Conservation (phyloP, 352 stramenopile species). For the Phytophthora aleatoria region DNA sequence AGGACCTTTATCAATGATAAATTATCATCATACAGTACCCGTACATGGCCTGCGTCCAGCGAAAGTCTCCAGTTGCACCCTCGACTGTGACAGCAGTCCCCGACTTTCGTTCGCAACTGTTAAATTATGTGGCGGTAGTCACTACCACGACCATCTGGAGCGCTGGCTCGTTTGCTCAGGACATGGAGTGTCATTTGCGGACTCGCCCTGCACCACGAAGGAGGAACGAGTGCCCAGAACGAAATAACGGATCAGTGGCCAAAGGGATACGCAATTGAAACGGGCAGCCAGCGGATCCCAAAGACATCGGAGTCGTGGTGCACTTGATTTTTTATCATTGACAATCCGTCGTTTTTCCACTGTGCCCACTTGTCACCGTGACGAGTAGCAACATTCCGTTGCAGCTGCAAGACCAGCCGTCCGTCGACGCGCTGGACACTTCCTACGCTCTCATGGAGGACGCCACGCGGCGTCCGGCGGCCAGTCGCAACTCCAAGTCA, state of each 20-base stretch:
- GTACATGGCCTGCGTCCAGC: background rate
- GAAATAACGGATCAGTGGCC: background rate
- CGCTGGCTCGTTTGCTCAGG: constrained; percentile 14
- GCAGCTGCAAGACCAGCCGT: constrained; percentile 14
- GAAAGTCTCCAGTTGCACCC: constrained; percentile 2
- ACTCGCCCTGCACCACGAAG: constrained; percentile 14
- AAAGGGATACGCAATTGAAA: constrained; percentile 3
- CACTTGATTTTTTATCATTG: background rate
- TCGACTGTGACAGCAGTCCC: constrained; percentile 3
- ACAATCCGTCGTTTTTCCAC: background rate
- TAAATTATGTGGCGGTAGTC: constrained; percentile 19
- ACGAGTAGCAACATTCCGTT: constrained; percentile 37
- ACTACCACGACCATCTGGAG: constrained; percentile 3
- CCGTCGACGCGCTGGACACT: constrained; percentile 15
- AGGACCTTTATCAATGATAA: background rate
- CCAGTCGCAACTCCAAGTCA: constrained; percentile 32
- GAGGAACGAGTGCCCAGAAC: background rate
- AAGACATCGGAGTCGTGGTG: background rate
- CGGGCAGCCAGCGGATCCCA: constrained; percentile 10
- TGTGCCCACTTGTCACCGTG: constrained; percentile 5
- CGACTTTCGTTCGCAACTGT: constrained; percentile 22
- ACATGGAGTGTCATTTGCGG: constrained; percentile 3
- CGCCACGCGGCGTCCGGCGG: constrained; percentile 5
- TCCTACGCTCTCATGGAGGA: constrained; percentile 44
- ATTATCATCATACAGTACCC: too few relatives aligned